Conservation (phyloP, 371 early-diverging fungal species). For the Gilbertella persicaria region DNA sequence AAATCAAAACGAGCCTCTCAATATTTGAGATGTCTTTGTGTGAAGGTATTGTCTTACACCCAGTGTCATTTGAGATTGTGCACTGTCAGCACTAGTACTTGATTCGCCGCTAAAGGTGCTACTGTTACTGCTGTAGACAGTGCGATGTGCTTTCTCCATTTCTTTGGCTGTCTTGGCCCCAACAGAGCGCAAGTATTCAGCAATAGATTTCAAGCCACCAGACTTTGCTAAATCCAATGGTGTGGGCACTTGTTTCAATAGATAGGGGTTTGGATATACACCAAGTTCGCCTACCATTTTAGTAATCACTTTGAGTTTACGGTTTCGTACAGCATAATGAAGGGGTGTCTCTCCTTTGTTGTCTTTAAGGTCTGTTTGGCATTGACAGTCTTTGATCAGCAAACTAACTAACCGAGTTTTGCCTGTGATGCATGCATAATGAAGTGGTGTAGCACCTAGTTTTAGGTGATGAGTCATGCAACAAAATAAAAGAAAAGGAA, state of each 20-base stretch:
- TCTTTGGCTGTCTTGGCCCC: constrained; percentile 47
- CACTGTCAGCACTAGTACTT: constrained; percentile 9
- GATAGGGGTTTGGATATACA: constrained; percentile 40
- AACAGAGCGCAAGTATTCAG: constrained; percentile 22
- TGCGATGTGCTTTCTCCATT: constrained; percentile 29
- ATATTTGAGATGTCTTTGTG: constrained; percentile 23
- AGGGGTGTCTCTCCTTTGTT: constrained; percentile 45
- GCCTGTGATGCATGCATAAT: constrained; percentile 47
- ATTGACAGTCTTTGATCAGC: constrained; percentile 28
- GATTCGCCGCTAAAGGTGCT: constrained; percentile 17
- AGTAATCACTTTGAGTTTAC: constrained; percentile 26
- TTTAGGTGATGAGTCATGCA: background rate
- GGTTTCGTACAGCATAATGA: constrained; percentile 44
- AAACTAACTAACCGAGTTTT: constrained; percentile 26
- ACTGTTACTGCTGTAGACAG: constrained; percentile 10
- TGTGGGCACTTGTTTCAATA: constrained; percentile 34
- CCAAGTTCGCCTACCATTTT: constrained; percentile 36
- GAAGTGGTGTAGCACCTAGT: constrained; percentile 47
- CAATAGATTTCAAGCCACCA: constrained; percentile 29
- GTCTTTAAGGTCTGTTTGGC: constrained; percentile 23
- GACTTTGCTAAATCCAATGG: constrained; percentile 44
- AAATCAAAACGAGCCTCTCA: constrained; percentile 7
- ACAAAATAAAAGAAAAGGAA: too few relatives aligned
- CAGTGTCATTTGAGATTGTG: background rate
- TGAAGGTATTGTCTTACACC: constrained; percentile 22